These are phyloP conservation scores for Coemansia guatemalensis DNA, from an alignment of 192 early-diverging fungal species.

Conservation along the genomic window DNA sequence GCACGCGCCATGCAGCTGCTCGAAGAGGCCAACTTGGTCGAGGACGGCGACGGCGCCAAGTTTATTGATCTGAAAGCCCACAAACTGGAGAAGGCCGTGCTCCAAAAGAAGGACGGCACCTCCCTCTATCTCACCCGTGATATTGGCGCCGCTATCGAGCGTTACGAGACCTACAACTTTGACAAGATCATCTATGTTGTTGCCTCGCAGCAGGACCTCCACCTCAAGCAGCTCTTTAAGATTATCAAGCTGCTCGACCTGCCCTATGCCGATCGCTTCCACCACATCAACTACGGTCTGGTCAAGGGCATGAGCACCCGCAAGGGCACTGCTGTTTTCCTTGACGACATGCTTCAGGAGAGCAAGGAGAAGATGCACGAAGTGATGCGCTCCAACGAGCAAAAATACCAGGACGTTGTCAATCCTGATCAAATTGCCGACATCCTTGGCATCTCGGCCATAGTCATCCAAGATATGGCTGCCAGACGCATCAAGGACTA, in stretches of 20 bases:
- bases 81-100: constrained; percentile 80
- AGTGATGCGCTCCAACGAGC: constrained; percentile 87
- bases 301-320: constrained; percentile 96
- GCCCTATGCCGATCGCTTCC: constrained; percentile 78
- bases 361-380: constrained; percentile 87
- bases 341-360: constrained; percentile 90
- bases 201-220: constrained; percentile 84
- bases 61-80: constrained; percentile 80
- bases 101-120: constrained; percentile 89
- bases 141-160: constrained; percentile 92
- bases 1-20: constrained; percentile 68
- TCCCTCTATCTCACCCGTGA: constrained; percentile 95
- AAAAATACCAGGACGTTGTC: constrained; percentile 80
- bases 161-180: constrained; percentile 84
- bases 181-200: constrained; percentile 94
- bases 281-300: constrained; percentile 94
- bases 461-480: constrained; percentile 89
- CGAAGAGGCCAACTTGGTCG: constrained; percentile 62
- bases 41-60: constrained; percentile 80
- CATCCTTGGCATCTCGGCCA: constrained; percentile 88
- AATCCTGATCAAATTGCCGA: constrained; percentile 82
- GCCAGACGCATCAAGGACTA: constrained; percentile 94
- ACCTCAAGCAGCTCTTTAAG: constrained; percentile 95
- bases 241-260: constrained; percentile 78
- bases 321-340: constrained; percentile 91